Evolutionary conservation across 23 red algal species (phyloP), one percentile per base, ranked within the genome.

Genomic region (Agarophyton chilense): DNA sequence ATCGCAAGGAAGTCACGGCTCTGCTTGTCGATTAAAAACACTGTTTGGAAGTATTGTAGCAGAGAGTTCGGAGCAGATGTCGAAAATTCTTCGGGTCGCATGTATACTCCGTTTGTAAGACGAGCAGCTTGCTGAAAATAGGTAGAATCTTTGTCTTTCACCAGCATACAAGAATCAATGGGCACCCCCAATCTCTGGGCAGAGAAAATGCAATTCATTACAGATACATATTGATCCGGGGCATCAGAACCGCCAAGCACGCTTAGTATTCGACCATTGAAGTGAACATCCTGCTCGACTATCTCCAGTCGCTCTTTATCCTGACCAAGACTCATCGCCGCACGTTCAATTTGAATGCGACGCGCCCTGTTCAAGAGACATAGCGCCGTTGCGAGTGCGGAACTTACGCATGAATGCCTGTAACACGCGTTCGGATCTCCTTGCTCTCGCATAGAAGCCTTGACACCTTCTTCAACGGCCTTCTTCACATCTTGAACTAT

Each of bases 161-260:
- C 52, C 0, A 89, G 47, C 22, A 93, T n/a, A 52, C 81, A 81
- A 31, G 74, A 78, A 74, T 94, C 92, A 4, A 94, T 73, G 19
- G 72, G 83, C 5, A 94, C 84, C 56, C 77, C 72, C 56, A 87
- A 40, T 5, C 81, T 64, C 83, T 86, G 81, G 41, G 92, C 92
- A 35, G 92, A 79, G 55, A 94, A 94, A 72, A 87, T 87, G 49
- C 81, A 79, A 54, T 89, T 94, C 92, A 94, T 94, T 1, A 94
- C 32, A 16, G 83, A 31, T 33, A 94, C 92, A 77, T 94, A 94
- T 66, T 86, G 81, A 43, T 63, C 41, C 9, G 81, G 82, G 24
- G 77, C 77, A 62, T 94, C 92, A 41, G 52, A 50, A 42, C 81
- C 54, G 21, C 73, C 44, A 12, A 71, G 36, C 29, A 94, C 50